Base-by-base conservation (phyloP, 2,329 filamentous ascomycete genomes). In the Pseudogymnoascus destructans region DNA sequence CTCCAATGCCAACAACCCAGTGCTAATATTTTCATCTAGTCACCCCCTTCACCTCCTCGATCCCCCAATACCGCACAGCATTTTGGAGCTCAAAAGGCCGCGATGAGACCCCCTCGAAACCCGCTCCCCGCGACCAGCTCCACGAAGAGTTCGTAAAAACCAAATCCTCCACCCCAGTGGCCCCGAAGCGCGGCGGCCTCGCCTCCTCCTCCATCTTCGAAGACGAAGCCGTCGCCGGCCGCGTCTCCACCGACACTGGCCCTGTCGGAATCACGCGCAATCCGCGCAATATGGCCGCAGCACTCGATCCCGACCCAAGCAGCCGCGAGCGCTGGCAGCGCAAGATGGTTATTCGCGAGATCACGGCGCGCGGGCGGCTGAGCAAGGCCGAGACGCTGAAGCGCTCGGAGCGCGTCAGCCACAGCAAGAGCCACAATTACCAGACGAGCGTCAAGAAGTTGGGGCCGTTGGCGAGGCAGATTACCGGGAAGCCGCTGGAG, bases 401-500 rank as follows among this genome's bases (percentile, higher is more conserved):
- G 68, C 82, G 84, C 64, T 75, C 77, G 7, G 82, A 85, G 71
- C 75, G 80, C 60, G 69, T 78, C 65, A 67, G 78, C n/a, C 42
- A 69, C 19, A 75, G 75, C 70, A 84, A 84, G 71, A 89, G 84
- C 62, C 79, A 85, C 52, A 80, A 81, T 64, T 79, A 96, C 69
- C 85, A 90, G 66, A 96, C 93, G 2, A 89, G 84, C 55, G 77
- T 88, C 63, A 98, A 98, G 82, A 98, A 98, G 76, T 78, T 98
- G 58, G 84, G 86, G 57, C 85, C 87, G 66, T 75, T 98, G 55
- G 85, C 92, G 21, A 82, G 86, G 58, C 93, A 97, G 74, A 93
- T 98, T 68, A 79, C 84, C 1, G 93, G 93, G 64, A 97, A 96
- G 79, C 85, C 85, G n/a, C 77, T 98, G 61, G 89, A 95, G 59